Conservation (phyloP, 176 grass and related monocot genomes). For the Thinopyrum elongatum region DNA sequence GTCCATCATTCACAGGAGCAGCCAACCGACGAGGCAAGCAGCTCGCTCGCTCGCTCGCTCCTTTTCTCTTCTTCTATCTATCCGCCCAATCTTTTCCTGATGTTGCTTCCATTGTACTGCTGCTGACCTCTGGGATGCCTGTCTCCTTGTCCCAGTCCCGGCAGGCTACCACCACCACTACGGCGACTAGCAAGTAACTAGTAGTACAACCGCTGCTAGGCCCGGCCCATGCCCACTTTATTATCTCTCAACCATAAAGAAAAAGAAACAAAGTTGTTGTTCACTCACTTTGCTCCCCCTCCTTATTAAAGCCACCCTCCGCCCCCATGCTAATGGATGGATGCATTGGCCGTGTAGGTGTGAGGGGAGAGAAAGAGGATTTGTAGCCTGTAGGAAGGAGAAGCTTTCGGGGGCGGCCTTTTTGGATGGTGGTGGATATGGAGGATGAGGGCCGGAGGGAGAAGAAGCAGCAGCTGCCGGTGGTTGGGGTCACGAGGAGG, state of each 20-base stretch:
- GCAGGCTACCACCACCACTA: background rate
- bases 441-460: slow-evolving; percentile 25
- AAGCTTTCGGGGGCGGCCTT: slow-evolving; percentile 22
- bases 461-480: slow-evolving; percentile 19
- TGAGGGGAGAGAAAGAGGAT: background rate
- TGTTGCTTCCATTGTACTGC: slow-evolving; percentile 36
- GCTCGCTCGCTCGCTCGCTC: background rate
- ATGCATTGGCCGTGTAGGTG: background rate
- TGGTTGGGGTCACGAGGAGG: slow-evolving; percentile 36
- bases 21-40: background rate
- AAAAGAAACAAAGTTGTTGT: background rate
- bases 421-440: slow-evolving; percentile 42
- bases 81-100: background rate
- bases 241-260: background rate
- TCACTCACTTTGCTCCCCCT: slow-evolving; percentile 15
- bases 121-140: slow-evolving; percentile 34
- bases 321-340: background rate
- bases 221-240: background rate
- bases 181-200: too few species aligned
- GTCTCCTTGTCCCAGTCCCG: slow-evolving; percentile 30
- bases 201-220: background rate
- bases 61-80: background rate
- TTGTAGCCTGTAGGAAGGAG: slow-evolving; percentile 23
- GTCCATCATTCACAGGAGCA: slow-evolving; percentile 20
- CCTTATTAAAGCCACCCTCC: background rate